Evolutionary conservation across 1,139 yeast genomes (phyloP), one percentile per base, ranked within the genome.

Genomic region (Suhomyces maxii): DNA sequence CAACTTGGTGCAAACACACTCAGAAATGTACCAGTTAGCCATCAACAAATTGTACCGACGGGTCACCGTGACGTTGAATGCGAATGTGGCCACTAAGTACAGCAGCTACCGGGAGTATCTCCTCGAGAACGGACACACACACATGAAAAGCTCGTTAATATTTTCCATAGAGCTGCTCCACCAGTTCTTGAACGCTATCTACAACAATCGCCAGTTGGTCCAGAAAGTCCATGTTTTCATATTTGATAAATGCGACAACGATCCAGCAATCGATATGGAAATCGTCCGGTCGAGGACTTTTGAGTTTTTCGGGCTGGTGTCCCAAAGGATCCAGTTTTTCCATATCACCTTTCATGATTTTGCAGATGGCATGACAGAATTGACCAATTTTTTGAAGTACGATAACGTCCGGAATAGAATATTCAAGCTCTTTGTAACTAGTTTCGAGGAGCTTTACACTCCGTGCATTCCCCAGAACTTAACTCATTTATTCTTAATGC

Each of bases 331-430:
- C 45, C 64, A 61, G 43, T 68, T 69, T 45, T 53, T 71, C 31
- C 75, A 71, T 46, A 68, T 69, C 36, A 65, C 74, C 4, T 70
- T 69, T 47, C 48, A 61, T 26, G 71, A 70, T 45, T 66, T 64
- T 46, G 40, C 56, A 11, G 51, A 49, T 13, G 73, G 73, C 1
- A 57, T 67, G 12, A 50, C 47, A 7, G 58, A 63, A 42, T 54
- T 69, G 32, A 62, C 68, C 11, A 48, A 50, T 12, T 70, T 69
- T 44, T 51, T 68, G 28, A 46, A 50, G 35, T 54, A 64, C 43
- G 47, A 45, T 14, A 65, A 67, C 47, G 53, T 69, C n/a, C 53
- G 76, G 35, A 57, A 57, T 40, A 58, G 57, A 46, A 60, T 71
- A 26, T 67, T 64, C 54, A 71, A 71, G 55, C 52, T 70, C 37